Evolutionary conservation across 805 yeast genomes (phyloP).

Genomic region (Ogataea nakhonphanomensis): DNA sequence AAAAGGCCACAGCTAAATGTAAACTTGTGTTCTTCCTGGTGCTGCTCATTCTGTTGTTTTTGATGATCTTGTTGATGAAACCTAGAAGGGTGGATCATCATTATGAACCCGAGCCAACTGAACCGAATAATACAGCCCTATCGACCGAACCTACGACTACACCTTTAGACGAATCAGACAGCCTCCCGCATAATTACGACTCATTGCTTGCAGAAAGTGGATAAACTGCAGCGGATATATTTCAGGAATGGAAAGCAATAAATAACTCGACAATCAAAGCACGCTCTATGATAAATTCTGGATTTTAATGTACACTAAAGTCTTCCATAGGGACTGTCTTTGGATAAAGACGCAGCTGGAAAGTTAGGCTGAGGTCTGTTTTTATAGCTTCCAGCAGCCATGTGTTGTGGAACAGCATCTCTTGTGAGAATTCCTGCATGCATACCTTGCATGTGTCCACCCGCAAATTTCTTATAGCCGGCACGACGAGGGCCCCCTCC

Average conservation of each 20-base stretch:
- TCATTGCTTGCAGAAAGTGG: conserved; percentile 8
- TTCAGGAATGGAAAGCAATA: conserved; percentile 8
- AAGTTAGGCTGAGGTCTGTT: conserved; percentile 30
- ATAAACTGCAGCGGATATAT: conserved; percentile 4
- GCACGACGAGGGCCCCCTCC: conserved; percentile 14
- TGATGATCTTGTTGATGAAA: conserved; percentile 67
- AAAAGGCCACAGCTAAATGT: conserved; percentile 87
- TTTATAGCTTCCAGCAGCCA: conserved; percentile 21
- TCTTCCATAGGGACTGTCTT: conserved; percentile 43
- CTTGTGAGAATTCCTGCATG: conserved; percentile 11
- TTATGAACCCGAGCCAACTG: conserved; percentile 16
- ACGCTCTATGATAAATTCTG: conserved; percentile 5
- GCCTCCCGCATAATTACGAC: conserved; percentile 1
- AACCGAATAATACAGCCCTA: not conserved
- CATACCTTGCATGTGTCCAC: conserved; percentile 8
- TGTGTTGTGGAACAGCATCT: conserved; percentile 18
- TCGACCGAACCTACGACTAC: not conserved
- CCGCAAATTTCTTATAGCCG: conserved; percentile 26
- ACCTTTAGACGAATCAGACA: not conserved
- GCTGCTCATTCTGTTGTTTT: conserved; percentile 65
- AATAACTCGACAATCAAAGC: conserved; percentile 2
- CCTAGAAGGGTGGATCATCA: conserved; percentile 40
- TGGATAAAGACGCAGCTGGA: conserved; percentile 39
- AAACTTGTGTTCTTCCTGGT: conserved; percentile 73
- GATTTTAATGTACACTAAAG: conserved; percentile 14